Evolutionary conservation across 2,329 filamentous ascomycete genomes (phyloP).

Genomic region (Colletotrichum spinosum): DNA sequence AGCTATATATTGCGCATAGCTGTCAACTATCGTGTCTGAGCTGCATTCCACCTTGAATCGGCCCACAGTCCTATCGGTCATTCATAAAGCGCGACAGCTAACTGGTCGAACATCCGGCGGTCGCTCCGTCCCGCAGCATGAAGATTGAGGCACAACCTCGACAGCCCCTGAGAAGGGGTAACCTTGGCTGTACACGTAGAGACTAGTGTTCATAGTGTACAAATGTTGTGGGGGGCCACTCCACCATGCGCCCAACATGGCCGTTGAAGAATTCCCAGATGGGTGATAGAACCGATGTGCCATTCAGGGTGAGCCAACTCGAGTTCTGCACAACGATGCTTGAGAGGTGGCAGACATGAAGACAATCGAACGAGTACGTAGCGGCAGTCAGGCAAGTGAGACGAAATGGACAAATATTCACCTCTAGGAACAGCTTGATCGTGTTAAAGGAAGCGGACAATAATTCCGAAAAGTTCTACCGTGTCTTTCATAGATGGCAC

Average conservation of each 20-base stretch:
- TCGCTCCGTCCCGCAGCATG: background rate
- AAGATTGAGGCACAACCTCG: constrained; percentile 7
- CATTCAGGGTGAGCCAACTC: too few species aligned
- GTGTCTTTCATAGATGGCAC: background rate
- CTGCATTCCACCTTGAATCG: background rate
- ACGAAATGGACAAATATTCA: too few species aligned
- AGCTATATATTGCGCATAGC: constrained; percentile 24
- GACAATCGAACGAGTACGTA: too few species aligned
- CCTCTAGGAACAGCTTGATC: too few species aligned
- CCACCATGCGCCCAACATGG: too few species aligned
- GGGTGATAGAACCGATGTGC: too few species aligned
- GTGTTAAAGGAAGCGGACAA: too few species aligned
- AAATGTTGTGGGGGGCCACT: constrained; percentile 7
- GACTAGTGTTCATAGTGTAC: constrained; percentile 8
- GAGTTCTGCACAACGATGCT: too few species aligned
- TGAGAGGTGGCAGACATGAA: too few species aligned
- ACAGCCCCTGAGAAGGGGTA: constrained; percentile 15
- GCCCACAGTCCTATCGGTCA: constrained; percentile 22
- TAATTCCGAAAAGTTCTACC: too few species aligned
- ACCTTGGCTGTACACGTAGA: background rate
- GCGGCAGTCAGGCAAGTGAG: too few species aligned
- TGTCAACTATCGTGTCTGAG: background rate
- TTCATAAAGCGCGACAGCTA: constrained; percentile 17
- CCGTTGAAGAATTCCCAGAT: too few species aligned
- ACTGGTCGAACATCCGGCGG: constrained; percentile 6